Evolutionary conservation across 169 alveolate genomes (phyloP), one percentile per base, ranked within the genome.

Genomic region (Prorocentrum cordatum): DNA sequence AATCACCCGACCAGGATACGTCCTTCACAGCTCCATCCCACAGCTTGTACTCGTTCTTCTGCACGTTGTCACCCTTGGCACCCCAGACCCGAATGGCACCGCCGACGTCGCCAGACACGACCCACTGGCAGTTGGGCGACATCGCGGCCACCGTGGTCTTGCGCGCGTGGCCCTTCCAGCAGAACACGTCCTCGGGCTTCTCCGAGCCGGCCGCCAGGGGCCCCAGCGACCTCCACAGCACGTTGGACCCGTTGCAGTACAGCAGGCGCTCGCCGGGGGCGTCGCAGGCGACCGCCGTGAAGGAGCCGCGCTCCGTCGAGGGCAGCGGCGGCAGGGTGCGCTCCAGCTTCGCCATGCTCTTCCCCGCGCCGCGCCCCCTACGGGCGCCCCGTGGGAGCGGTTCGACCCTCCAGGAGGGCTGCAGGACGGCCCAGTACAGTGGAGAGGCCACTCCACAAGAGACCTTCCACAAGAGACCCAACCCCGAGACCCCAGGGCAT

Each of bases 81-180:
- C 87, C 87, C 87, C 87, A 75, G 32, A 75, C 61, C 26, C 87
- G 24, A 33, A 75, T 18, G 1, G 73, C 61, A 12, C 87, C 87
- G 0, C 73, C 58, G 58, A 75, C 72, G 20, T 75, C 87, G 80
- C 80, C 87, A 26, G 87, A 75, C 18, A 20, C 72, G 18, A 75
- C 87, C 87, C 87, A 75, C 27, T 75, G 87, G 29, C 87, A 59
- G 29, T 75, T 75, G 9, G 87, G 87, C 2, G 87, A 75, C 73
- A 75, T 75, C 7, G 87, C 87, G 18, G 72, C 87, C 12, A 71
- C 50, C 31, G 87, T 75, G 42, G 72, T 58, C 39, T 36, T 58
- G 73, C 58, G 50, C 29, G 58, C 87, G 26, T 75, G 87, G 42
- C 87, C 83, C 47, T 50, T 42, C 87, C 87, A 75, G 62, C 87